Percentiles rank a stretch among this genome's conserved stretches.
Conservation (phyloP, 495 filamentous ascomycete species). For the Penicillium diatomitis region DNA sequence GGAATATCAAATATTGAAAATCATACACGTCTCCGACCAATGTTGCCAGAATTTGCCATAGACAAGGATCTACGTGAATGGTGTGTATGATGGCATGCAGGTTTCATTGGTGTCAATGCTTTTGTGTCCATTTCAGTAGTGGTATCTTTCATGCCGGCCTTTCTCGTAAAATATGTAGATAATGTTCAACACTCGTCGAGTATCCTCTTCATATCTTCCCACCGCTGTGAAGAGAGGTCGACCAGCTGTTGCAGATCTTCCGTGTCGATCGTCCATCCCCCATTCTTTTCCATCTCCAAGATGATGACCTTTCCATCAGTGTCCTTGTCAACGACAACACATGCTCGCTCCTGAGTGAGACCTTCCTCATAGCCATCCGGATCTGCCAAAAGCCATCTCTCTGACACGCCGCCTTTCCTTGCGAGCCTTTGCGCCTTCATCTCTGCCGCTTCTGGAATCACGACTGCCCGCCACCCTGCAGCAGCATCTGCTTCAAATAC, state of each 20-base stretch:
- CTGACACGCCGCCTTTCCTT: constrained; percentile 26
- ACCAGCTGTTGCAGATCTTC: constrained; percentile 48
- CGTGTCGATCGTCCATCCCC: constrained; percentile 55
- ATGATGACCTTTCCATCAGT: constrained; percentile 46
- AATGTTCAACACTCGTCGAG: constrained; percentile 29
- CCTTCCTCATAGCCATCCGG: constrained; percentile 85
- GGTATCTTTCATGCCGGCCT: constrained; percentile 22
- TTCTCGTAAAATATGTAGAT: constrained; percentile 5
- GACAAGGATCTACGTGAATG: no score
- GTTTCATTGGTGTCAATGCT: no score
- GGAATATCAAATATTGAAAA: no score
- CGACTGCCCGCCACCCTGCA: constrained; percentile 28
- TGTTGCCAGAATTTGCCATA: no score
- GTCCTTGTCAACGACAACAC: constrained; percentile 60
- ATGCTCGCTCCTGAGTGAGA: constrained; percentile 64
- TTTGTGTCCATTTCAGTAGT: neutral
- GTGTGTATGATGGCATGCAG: no score
- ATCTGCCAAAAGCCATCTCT: constrained; percentile 73
- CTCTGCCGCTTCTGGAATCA: constrained; percentile 34
- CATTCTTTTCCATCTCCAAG: constrained; percentile 67
- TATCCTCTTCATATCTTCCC: constrained; percentile 43
- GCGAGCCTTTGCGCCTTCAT: constrained; percentile 16
- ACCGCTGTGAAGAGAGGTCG: constrained; percentile 42
- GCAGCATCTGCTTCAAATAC: constrained; percentile 62
- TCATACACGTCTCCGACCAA: no score